These are phyloP conservation scores for Chaetomiaceae sp. DNA, from an alignment of 2,329 filamentous ascomycete species.

Conservation along the genomic window DNA sequence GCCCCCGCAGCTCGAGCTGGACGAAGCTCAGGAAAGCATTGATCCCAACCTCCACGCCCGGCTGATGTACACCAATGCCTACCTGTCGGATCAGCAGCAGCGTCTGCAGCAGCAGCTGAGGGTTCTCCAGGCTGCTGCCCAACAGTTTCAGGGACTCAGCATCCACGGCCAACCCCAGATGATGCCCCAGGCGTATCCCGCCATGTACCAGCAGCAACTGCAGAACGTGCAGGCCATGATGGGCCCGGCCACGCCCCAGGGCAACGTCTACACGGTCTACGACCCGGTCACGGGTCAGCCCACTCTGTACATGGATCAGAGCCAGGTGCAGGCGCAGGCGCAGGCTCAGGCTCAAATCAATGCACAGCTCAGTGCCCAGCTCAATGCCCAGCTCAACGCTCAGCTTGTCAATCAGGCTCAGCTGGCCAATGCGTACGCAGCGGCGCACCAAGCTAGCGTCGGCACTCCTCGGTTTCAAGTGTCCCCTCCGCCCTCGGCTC, in stretches of 20 bases:
- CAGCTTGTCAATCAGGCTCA: slow-evolving; percentile 39
- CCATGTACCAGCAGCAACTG: slow-evolving; percentile 42
- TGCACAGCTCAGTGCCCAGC: slow-evolving; percentile 39
- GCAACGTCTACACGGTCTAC: slow-evolving; percentile 75
- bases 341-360: slow-evolving; percentile 21
- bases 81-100: slow-evolving; percentile 90
- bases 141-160: slow-evolving; percentile 74
- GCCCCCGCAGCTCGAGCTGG: slow-evolving; percentile 72
- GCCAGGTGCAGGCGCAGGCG: slow-evolving; percentile 30
- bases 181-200: slow-evolving; percentile 55
- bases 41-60: slow-evolving; percentile 85
- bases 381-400: slow-evolving; percentile 21
- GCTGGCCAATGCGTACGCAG: slow-evolving; percentile 35
- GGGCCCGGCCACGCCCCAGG: slow-evolving; percentile 51
- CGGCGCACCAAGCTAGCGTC: slow-evolving; percentile 44
- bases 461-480: slow-evolving; percentile 70
- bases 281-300: slow-evolving; percentile 83
- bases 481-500: slow-evolving; percentile 66
- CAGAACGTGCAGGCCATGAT: slow-evolving; percentile 48
- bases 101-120: slow-evolving; percentile 89
- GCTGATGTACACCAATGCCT: slow-evolving; percentile 83
- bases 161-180: slow-evolving; percentile 48
- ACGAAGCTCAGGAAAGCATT: slow-evolving; percentile 65
- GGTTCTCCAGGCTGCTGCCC: slow-evolving; percentile 73
- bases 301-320: slow-evolving; percentile 70